Conservation (phyloP, 2,329 filamentous ascomycete genomes). For the Calycina herbarum region DNA sequence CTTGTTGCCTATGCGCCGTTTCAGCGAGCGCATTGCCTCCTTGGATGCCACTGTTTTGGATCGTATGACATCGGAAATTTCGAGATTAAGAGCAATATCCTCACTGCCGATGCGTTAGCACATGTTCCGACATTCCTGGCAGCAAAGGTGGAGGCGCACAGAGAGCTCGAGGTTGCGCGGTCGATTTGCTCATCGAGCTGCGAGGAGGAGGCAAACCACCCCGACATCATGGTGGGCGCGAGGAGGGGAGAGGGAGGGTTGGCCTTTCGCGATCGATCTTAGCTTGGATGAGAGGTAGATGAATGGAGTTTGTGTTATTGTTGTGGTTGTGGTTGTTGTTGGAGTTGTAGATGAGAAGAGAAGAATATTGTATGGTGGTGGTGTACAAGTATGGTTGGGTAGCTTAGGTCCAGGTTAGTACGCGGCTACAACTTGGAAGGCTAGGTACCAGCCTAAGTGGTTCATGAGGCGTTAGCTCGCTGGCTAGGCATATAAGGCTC, state of each 20-base stretch:
- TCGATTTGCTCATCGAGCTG: slow-evolving; percentile 97
- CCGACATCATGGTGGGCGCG: slow-evolving; percentile 21
- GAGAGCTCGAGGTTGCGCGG: slow-evolving; percentile 82
- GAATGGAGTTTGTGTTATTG: neutral
- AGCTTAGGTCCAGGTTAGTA: too few relatives aligned
- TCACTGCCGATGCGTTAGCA: slow-evolving; percentile 59
- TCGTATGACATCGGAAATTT: slow-evolving; percentile 96
- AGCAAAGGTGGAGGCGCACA: slow-evolving; percentile 54
- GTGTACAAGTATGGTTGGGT: too few relatives aligned
- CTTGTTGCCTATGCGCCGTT: slow-evolving; percentile 91
- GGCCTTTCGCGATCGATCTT: neutral
- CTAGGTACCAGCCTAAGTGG: too few relatives aligned
- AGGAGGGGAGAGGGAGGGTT: neutral
- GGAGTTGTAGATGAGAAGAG: neutral
- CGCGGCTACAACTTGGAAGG: too few relatives aligned
- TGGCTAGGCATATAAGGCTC: too few relatives aligned
- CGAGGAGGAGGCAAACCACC: slow-evolving; percentile 88
- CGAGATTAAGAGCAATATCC: slow-evolving; percentile 94
- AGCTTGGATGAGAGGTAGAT: neutral
- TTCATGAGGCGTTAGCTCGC: too few relatives aligned
- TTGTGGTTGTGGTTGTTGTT: neutral
- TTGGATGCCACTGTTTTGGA: slow-evolving; percentile 97
- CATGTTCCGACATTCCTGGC: neutral
- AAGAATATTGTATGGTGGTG: neutral
- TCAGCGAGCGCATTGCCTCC: slow-evolving; percentile 96